Evolutionary conservation across 768 basidiomycete species (phyloP).

Genomic region (Crassisporium funariophilum): DNA sequence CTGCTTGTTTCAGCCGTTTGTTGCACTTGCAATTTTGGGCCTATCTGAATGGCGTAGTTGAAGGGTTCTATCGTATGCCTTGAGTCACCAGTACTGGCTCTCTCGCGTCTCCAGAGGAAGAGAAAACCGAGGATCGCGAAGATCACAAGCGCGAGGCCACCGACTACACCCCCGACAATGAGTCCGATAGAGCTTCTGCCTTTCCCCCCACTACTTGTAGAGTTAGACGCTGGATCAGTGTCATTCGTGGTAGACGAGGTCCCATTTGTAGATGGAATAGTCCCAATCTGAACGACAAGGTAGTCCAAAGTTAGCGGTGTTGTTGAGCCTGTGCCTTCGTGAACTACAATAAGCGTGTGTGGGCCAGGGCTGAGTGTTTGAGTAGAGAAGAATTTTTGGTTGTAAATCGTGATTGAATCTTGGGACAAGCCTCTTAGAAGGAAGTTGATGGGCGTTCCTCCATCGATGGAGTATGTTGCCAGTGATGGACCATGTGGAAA

Average conservation of each 20-base stretch:
- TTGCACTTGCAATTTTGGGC: neutral
- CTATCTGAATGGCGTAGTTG: slow-evolving; percentile 1
- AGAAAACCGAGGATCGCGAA: neutral
- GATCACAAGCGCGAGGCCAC: neutral
- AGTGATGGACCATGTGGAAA: slow-evolving; percentile 17
- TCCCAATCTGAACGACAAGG: slow-evolving; percentile 23
- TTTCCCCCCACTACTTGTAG: no score
- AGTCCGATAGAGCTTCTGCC: slow-evolving; percentile 3
- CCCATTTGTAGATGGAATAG: slow-evolving; percentile 2
- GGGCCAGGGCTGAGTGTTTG: slow-evolving; percentile 16
- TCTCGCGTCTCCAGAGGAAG: neutral
- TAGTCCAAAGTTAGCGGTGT: slow-evolving; percentile 30
- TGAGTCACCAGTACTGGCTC: no score
- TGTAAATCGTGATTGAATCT: slow-evolving; percentile 13
- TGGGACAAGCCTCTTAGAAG: slow-evolving; percentile 20
- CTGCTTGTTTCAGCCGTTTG: neutral
- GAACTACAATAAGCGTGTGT: slow-evolving; percentile 25
- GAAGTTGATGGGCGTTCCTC: slow-evolving; percentile 15
- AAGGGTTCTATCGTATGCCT: slow-evolving; percentile 11
- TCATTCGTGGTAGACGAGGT: no score
- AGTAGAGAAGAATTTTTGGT: slow-evolving; percentile 29
- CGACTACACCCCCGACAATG: neutral
- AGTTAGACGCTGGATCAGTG: no score
- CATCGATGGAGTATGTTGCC: slow-evolving; percentile 25
- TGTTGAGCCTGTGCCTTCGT: slow-evolving; percentile 18